Base-by-base conservation (phyloP, 148 eudicot species). In the Persicaria tinctoria region DNA sequence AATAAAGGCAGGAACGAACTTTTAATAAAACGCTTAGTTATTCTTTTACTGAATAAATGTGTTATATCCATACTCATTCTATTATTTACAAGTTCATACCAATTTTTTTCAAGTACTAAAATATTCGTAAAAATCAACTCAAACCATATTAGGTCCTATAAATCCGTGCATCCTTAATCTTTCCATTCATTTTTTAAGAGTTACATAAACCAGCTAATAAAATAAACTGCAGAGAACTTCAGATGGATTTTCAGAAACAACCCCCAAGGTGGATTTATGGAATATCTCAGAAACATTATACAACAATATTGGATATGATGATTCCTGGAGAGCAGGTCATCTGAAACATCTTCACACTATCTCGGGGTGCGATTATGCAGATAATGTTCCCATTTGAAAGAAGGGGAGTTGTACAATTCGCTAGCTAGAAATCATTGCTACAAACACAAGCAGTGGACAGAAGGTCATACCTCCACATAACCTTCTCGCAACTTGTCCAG, bases 401-500 rank as follows among this genome's bases (percentile, higher is more conserved):
- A 17, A 54, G 18, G 59, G 20, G 20, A 16, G 41, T 32, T 54
- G 8, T 59, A 59, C 12, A 59, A 12, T 59, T 8, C 4, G 59
- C 59, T 55, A 38, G 46, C 14, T 27, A 32, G 14, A 32, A 27
- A 63, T 63, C 46, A 59, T 32, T 18, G 12, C 60, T 13, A 66
- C 10, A 14, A 66, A 46, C 78, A 76, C 50, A 76, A 68, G 20
- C 14, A 76, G 8, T 41, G 49, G 68, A 73, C 5, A 38, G 69
- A 47, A 48, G 78, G 27, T 32, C 16, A 49, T 56, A 94, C 98
- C 97, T 94, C 97, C 69, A 89, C 83, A 85, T 92, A 92, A 80
- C 90, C 75, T 89, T 95, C 99, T 62, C 94, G 90, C 76, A 95
- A 77, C 85, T 92, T 92, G 84, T 95, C 97, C 20, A 86, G 88